A percentile compares a stretch with the other conserved stretches of the same genome.
These are phyloP conservation scores for Chondrus crispus DNA, from an alignment of 23 red algal species.

Conservation along the genomic window DNA sequence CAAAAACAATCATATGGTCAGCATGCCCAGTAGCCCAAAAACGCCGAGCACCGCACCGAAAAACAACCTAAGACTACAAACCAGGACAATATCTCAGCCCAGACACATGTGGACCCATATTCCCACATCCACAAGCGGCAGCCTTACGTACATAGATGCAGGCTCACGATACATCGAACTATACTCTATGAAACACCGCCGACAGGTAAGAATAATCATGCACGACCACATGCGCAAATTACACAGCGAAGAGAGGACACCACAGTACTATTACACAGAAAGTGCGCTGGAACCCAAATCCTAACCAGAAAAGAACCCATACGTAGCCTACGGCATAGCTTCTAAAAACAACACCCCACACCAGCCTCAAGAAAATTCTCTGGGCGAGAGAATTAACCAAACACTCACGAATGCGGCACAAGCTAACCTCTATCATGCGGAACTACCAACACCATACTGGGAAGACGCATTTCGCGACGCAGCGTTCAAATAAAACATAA, in stretches of 20 bases:
- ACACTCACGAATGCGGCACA: background rate
- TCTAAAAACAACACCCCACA: background rate
- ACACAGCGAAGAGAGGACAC: no score
- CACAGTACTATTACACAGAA: no score
- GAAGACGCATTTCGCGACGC: constrained; percentile 6
- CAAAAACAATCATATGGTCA: no score
- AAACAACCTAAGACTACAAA: no score
- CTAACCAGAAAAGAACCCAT: background rate
- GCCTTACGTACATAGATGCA: background rate
- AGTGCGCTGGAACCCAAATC: constrained; percentile 16
- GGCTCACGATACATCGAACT: background rate
- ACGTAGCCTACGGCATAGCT: background rate
- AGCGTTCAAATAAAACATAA: constrained; percentile 39
- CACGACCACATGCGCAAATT: no score
- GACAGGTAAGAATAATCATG: no score
- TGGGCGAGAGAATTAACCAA: background rate
- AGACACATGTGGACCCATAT: constrained; percentile 14
- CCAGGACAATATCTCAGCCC: no score
- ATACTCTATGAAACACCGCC: background rate
- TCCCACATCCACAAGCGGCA: background rate
- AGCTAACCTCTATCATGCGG: background rate
- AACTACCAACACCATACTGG: background rate
- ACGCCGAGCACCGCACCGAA: no score
- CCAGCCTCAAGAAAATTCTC: constrained; percentile 22
- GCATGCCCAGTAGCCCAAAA: no score